phyloP scores from a whole-genome alignment of 768 basidiomycete genomes.

The Hygrocybe punicea region DNA sequence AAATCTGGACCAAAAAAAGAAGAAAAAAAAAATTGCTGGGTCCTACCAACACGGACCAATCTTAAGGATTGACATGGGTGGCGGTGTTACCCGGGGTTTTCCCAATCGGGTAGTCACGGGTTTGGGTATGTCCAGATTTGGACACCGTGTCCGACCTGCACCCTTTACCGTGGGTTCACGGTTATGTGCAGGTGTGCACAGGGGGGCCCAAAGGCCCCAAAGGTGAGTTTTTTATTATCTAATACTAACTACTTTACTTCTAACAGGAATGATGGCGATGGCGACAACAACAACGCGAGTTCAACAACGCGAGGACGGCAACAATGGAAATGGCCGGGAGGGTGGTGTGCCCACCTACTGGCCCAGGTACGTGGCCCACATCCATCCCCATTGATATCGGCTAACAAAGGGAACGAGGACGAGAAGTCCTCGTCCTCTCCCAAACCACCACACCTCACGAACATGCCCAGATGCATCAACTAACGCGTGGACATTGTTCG shows the following conservation, averaged over 20 bases:
- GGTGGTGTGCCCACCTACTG: neutral
- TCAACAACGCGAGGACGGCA: neutral
- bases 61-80: constrained; percentile 15
- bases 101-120: neutral
- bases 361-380: neutral
- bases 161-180: neutral
- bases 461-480: too few relatives aligned
- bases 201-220: neutral
- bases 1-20: too few relatives aligned
- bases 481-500: too few relatives aligned
- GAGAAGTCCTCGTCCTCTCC: neutral
- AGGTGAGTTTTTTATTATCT: neutral
- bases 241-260: neutral
- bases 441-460: neutral
- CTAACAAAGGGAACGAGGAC: neutral
- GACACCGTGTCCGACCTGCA: neutral
- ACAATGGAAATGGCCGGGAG: neutral
- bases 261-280: neutral
- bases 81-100: neutral
- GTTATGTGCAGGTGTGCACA: neutral
- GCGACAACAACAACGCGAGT: neutral
- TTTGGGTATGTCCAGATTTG: neutral
- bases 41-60: too few relatives aligned
- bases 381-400: neutral
- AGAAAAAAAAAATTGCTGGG: too few relatives aligned